phyloP scores from a whole-genome alignment of 305 asterid species.

The Solanum aculeatissimum region DNA sequence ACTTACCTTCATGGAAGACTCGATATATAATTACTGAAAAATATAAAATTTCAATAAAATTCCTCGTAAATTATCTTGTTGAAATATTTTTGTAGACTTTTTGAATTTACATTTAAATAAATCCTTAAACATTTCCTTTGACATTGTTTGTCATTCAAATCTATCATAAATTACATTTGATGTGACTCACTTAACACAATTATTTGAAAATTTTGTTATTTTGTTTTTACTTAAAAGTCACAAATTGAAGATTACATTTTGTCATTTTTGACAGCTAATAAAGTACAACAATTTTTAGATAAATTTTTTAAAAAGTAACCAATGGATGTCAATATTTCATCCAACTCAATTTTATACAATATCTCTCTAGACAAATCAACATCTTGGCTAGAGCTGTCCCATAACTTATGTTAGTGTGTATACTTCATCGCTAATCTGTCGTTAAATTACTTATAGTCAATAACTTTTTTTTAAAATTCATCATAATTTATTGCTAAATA shows the following conservation, averaged over 20 bases:
- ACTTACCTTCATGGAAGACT: neutral
- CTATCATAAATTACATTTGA: neutral
- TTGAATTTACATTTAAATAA: neutral
- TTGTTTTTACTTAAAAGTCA: neutral
- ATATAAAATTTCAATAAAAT: neutral
- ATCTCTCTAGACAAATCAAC: neutral
- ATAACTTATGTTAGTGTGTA: no score
- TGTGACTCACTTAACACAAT: neutral
- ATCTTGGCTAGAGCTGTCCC: neutral
- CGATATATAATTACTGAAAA: neutral
- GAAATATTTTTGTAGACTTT: neutral
- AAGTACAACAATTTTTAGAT: neutral
- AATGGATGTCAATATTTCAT: neutral
- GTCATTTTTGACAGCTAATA: neutral
- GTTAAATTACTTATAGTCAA: neutral
- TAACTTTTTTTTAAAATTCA: rapidly evolving
- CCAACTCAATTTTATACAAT: neutral
- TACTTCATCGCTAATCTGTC: neutral
- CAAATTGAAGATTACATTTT: neutral
- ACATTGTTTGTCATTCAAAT: neutral
- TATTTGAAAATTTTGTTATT: neutral
- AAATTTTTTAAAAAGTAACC: neutral
- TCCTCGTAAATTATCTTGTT: neutral
- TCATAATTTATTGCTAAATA: neutral
- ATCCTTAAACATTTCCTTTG: neutral